Percentiles rank a stretch among this genome's conserved stretches.
These are phyloP conservation scores for Chenopodium quinoa DNA, from an alignment of 148 eudicot genomes.

Conservation along the genomic window DNA sequence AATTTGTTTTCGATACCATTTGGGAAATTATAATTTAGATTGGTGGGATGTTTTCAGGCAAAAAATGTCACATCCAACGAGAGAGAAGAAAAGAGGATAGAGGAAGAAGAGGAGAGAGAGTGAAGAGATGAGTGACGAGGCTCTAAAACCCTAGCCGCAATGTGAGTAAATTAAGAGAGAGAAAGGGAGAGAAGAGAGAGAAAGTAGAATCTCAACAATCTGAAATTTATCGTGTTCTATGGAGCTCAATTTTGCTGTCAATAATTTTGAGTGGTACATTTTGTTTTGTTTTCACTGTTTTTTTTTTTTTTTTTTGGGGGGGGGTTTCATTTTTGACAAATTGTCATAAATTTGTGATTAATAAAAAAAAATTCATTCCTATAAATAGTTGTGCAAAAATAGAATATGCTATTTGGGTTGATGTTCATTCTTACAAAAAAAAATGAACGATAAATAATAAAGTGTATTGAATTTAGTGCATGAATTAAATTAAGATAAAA, in stretches of 20 bases:
- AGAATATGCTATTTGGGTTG: no score
- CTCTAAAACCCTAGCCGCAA: conserved; percentile 67
- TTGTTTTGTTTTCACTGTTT: no score
- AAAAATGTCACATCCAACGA: conserved; percentile 5
- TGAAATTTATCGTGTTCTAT: conserved; percentile 19
- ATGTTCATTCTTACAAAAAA: no score
- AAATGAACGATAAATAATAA: no score
- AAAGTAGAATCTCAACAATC: conserved; percentile 1
- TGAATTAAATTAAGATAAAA: no score
- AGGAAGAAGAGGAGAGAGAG: conserved; percentile 4
- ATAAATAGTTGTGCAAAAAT: no score
- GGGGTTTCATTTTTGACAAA: no score
- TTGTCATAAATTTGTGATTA: no score
- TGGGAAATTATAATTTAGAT: conserved; percentile 12
- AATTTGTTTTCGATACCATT: not conserved
- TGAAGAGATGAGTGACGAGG: not conserved
- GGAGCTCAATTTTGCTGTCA: not conserved
- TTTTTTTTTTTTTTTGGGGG: no score
- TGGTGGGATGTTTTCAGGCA: not conserved
- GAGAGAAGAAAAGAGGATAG: not conserved
- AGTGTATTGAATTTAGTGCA: no score
- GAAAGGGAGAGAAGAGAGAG: conserved; percentile 20
- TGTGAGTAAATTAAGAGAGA: not conserved
- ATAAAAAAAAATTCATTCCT: no score
- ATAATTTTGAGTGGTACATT: not conserved